phyloP scores from a whole-genome alignment of 345 rosid species.

The Clarkia xantiana region DNA sequence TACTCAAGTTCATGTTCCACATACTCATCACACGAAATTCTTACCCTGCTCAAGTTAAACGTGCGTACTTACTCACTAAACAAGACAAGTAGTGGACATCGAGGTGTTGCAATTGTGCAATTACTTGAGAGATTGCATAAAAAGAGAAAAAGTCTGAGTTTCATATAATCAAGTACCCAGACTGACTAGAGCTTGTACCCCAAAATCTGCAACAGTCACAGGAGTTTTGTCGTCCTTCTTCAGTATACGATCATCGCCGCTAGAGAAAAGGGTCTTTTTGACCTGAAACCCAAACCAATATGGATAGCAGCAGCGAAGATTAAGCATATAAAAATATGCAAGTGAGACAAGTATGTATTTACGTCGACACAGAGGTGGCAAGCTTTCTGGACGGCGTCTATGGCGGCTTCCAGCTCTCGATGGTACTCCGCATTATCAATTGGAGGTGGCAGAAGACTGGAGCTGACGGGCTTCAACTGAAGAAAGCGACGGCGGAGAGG shows the following conservation, averaged over 20 bases:
- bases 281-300: slow-evolving; percentile 17
- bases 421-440: slow-evolving; percentile 49
- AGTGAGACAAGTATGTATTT: not conserved
- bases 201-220: slow-evolving; percentile 82
- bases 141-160: not conserved
- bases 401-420: slow-evolving; percentile 59
- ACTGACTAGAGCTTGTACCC: slow-evolving; percentile 83
- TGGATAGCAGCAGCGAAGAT: not conserved
- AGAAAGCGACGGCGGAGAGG: slow-evolving; percentile 16
- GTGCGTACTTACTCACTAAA: no score
- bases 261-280: slow-evolving; percentile 28
- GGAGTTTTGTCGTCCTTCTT: slow-evolving; percentile 78
- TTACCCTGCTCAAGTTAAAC: no score
- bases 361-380: slow-evolving; percentile 75
- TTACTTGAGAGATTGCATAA: no score
- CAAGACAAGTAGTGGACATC: no score
- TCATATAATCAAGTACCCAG: slow-evolving; percentile 28
- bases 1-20: no score
- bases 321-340: not conserved
- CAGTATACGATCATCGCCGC: slow-evolving; percentile 36
- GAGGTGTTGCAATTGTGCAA: no score
- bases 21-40: no score
- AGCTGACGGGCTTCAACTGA: slow-evolving; percentile 41
- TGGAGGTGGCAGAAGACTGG: slow-evolving; percentile 41
- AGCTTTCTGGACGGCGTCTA: slow-evolving; percentile 61